A percentile compares a stretch with the other conserved stretches of the same genome.
Evolutionary conservation across 2,329 filamentous ascomycete genomes (phyloP).

Genomic region (Exophiala mesophila): DNA sequence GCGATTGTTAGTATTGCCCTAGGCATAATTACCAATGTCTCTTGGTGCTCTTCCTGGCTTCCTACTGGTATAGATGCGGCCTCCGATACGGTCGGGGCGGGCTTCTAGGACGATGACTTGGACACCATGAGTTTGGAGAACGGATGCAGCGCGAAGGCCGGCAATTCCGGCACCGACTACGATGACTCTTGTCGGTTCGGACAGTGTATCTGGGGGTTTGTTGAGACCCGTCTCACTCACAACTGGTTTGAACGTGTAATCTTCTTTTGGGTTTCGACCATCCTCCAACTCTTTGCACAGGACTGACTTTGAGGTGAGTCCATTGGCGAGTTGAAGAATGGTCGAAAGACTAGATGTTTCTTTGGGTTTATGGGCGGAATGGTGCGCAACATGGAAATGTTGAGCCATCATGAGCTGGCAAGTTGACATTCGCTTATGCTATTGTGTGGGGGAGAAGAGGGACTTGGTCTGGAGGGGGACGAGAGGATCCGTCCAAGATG

Average conservation of each 20-base stretch:
- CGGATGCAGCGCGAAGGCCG: conserved; percentile 34
- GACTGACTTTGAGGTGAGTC: conserved; percentile 20
- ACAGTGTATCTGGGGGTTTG: conserved; percentile 13
- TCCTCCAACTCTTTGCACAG: conserved; percentile 22
- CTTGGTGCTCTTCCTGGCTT: conserved; percentile 33
- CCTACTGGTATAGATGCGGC: conserved; percentile 37
- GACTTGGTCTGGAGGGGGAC: too few relatives aligned
- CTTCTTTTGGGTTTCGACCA: conserved; percentile 25
- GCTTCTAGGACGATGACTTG: conserved; percentile 35
- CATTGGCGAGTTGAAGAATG: conserved; percentile 24
- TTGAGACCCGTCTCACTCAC: conserved; percentile 22
- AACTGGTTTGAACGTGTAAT: conserved; percentile 11
- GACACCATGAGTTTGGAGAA: conserved; percentile 33
- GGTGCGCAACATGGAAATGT: conserved; percentile 26
- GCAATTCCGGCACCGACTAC: conserved; percentile 35
- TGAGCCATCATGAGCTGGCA: conserved; percentile 32
- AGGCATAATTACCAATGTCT: conserved; percentile 37
- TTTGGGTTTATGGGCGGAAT: conserved; percentile 26
- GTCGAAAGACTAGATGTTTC: conserved; percentile 26
- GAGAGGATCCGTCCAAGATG: too few relatives aligned
- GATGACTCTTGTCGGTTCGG: conserved; percentile 29
- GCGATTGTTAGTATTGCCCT: conserved; percentile 31
- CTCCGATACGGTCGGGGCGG: conserved; percentile 33
- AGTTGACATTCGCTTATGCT: conserved; percentile 28
- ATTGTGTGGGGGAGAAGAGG: conserved; percentile 3